Evolutionary conservation across 2,329 filamentous ascomycete species (phyloP), one percentile per base, ranked within the genome.

Genomic region (Graphilbum fragrans): DNA sequence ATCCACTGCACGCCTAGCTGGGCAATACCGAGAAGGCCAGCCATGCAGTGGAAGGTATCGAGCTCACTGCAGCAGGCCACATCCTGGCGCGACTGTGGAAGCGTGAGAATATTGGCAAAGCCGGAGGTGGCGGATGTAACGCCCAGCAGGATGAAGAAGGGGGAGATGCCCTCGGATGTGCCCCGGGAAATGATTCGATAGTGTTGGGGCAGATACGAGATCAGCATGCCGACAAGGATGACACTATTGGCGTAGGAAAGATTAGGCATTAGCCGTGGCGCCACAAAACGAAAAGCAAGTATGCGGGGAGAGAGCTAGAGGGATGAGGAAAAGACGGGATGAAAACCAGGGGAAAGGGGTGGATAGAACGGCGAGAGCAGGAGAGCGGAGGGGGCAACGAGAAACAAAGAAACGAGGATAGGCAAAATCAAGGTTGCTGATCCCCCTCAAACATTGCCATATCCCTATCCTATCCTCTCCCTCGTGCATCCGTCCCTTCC

Each of bases 151-250:
- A 98, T 80, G 57, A 94, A 98, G 61, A 90, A 92, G 9, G 92
- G 90, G 23, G 88, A 95, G 47, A 98, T 88, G 47, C 92, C 92
- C 59, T 94, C 90, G 19, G 90, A 93, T 14, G 86, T 92, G 46
- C 80, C 77, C 42, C 87, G 77, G 33, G 74, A 69, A 51, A 94
- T 85, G 62, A 98, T 96, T 54, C 92, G 86, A 59, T 82, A 75
- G 62, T 96, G 90, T 58, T 98, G 92, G 1, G 92, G 92, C 3
- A 96, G 72, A 64, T 98, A 98, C 27, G 90, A 96, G 44, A 94
- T 65, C 47, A 95, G 69, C 53, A 96, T 88, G 43, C 90, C 90
- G 52, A 94, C 58, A 47, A 96, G 70, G 51, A 96, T 86, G 53
- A 94, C 57, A 47, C 73, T 77, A 51, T 42, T 8, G 5, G 42